Evolutionary conservation across 768 basidiomycete genomes (phyloP).

Genomic region (Austroboletus eburneus): DNA sequence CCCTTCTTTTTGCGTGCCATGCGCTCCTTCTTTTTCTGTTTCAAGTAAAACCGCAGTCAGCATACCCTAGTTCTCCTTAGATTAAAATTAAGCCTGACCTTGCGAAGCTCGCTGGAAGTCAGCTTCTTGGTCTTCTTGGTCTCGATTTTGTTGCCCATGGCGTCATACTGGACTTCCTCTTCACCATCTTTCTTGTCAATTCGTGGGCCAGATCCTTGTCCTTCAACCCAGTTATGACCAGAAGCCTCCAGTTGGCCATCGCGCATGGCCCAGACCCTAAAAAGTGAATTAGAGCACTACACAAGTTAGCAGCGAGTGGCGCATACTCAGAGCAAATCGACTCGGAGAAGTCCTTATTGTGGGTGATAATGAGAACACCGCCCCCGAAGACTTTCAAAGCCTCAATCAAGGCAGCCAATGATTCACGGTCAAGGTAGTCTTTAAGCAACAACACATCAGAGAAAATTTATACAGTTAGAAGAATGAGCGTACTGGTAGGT

Average conservation of each 20-base stretch:
- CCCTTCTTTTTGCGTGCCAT: conserved; percentile 87
- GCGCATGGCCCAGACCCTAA: conserved; percentile 94
- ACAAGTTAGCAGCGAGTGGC: background rate
- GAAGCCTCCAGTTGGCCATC: conserved; percentile 95
- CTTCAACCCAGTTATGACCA: conserved; percentile 99
- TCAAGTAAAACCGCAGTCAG: conserved; percentile 12
- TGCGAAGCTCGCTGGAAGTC: conserved; percentile 77
- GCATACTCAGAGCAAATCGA: conserved; percentile 83
- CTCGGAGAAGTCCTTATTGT: conserved; percentile 99
- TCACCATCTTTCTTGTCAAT: conserved; percentile 94
- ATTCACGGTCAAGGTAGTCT: conserved; percentile 99
- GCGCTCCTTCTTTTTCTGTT: conserved; percentile 88
- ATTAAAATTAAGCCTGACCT: conserved; percentile 39
- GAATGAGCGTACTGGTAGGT: conserved; percentile 91
- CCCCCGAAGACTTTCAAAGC: conserved; percentile 98
- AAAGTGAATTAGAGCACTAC: background rate
- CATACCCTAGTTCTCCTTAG: background rate
- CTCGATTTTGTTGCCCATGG: conserved; percentile 97
- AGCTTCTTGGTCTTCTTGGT: conserved; percentile 83
- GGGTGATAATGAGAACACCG: conserved; percentile 96
- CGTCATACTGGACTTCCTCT: conserved; percentile 90
- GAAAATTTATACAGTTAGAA: no score
- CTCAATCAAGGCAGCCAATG: conserved; percentile 96
- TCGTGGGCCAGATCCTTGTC: conserved; percentile 90
- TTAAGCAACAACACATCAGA: conserved; percentile 9